phyloP scores from a whole-genome alignment of 441 rosid genomes.

The Erodium texanum region DNA sequence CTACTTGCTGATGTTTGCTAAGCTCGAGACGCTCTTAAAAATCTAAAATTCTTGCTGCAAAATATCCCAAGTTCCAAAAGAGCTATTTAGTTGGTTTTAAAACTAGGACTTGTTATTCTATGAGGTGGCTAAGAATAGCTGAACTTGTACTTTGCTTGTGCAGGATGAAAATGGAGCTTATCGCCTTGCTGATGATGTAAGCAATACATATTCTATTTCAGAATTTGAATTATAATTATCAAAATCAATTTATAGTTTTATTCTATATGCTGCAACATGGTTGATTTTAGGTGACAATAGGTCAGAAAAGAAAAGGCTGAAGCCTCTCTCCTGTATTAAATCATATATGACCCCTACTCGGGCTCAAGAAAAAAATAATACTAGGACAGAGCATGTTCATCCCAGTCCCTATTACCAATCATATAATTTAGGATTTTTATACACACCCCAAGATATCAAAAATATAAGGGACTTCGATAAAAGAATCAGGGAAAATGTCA shows the following conservation, averaged over 20 bases:
- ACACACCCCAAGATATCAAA: too few species aligned
- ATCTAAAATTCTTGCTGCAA: neutral
- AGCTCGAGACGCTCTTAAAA: neutral
- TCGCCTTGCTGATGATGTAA: slow-evolving; percentile 94
- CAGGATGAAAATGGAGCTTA: slow-evolving; percentile 68
- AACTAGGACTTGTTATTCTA: neutral
- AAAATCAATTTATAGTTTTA: neutral
- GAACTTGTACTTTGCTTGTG: slow-evolving; percentile 21
- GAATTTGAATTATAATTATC: neutral
- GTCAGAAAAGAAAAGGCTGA: too few species aligned
- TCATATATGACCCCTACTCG: too few species aligned
- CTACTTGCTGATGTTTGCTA: neutral
- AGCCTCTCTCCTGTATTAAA: too few species aligned
- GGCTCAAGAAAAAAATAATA: too few species aligned
- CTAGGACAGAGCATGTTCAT: too few species aligned
- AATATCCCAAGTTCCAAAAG: neutral
- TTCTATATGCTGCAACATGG: too few species aligned
- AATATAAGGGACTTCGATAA: too few species aligned
- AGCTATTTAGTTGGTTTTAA: neutral
- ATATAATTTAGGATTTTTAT: too few species aligned
- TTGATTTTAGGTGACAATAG: too few species aligned
- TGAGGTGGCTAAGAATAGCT: slow-evolving; percentile 11
- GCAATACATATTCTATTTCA: slow-evolving; percentile 18
- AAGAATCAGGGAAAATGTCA: too few species aligned
- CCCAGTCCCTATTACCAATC: too few species aligned